Evolutionary conservation across 768 basidiomycete genomes (phyloP).

Genomic region (Solioccasus polychromus): DNA sequence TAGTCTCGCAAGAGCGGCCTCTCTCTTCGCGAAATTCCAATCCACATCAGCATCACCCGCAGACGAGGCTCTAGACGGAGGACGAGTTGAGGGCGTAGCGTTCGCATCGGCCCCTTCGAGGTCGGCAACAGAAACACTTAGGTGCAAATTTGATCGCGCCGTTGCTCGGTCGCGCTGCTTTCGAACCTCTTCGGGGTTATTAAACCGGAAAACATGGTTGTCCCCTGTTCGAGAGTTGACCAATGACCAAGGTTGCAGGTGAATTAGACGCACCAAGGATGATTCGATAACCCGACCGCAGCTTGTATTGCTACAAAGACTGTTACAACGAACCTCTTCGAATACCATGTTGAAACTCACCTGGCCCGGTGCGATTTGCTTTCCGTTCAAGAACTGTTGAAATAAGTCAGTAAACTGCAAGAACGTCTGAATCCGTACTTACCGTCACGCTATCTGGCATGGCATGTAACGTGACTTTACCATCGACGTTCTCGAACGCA

Average conservation of each 20-base stretch:
- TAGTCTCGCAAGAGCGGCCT: conserved; percentile 84
- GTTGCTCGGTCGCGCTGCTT: conserved; percentile 84
- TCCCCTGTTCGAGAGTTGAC: conserved; percentile 57
- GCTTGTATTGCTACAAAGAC: conserved; percentile 60
- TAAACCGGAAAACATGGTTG: conserved; percentile 97
- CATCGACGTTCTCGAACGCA: conserved; percentile 81
- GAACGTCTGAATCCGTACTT: conserved; percentile 26
- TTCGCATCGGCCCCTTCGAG: conserved; percentile 47
- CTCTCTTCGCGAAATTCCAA: conserved; percentile 96
- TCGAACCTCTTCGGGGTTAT: conserved; percentile 91
- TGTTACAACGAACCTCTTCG: conserved; percentile 8
- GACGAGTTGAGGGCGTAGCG: conserved; percentile 56
- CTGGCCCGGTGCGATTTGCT: conserved; percentile 73
- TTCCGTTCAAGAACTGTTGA: conserved; percentile 87
- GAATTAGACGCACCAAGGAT: conserved; percentile 68
- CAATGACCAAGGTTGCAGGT: conserved; percentile 1
- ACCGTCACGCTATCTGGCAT: conserved; percentile 83
- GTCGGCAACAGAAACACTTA: conserved; percentile 65
- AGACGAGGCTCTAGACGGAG: conserved; percentile 71
- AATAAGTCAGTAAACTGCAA: conserved; percentile 13
- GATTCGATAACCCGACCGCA: conserved; percentile 93
- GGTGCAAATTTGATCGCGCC: conserved; percentile 64
- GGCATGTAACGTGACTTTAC: conserved; percentile 79
- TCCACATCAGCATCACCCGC: conserved; percentile 76
- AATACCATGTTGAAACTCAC: conserved; percentile 40